A percentile compares a stretch with the other conserved stretches of the same genome.
These are phyloP conservation scores for Arxiozyma telluris DNA, from an alignment of 1,139 yeast species.

Conservation along the genomic window DNA sequence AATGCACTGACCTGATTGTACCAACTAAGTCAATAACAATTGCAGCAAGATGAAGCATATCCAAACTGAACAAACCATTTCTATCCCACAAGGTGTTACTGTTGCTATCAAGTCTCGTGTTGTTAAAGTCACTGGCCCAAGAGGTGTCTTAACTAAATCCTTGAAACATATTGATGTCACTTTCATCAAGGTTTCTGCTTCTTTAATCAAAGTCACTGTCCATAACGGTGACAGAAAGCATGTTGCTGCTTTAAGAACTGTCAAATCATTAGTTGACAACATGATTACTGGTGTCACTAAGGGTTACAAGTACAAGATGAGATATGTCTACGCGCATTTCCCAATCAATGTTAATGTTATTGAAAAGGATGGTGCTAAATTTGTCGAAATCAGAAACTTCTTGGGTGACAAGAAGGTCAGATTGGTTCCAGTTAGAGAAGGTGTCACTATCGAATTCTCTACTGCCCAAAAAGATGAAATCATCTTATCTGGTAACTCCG, in stretches of 20 bases:
- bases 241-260: constrained; percentile 99
- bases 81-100: constrained; percentile 90
- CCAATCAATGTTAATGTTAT: constrained; percentile 94
- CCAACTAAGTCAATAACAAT: neutral
- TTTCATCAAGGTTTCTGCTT: constrained; percentile 65
- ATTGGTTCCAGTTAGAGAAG: constrained; percentile 73
- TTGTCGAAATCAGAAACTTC: constrained; percentile 97
- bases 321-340: constrained; percentile 99
- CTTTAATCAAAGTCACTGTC: constrained; percentile 77
- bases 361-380: constrained; percentile 64
- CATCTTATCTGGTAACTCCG: constrained; percentile 87
- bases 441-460: constrained; percentile 80
- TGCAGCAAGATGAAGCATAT: constrained; percentile 71
- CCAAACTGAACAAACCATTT: constrained; percentile 87
- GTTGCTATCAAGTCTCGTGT: constrained; percentile 87
- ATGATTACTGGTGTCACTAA: constrained; percentile 97
- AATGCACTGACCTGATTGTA: neutral
- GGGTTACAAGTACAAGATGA: constrained; percentile 99
- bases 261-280: constrained; percentile 89
- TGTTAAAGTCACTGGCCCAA: constrained; percentile 93
- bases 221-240: constrained; percentile 99
- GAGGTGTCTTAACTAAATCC: constrained; percentile 90
- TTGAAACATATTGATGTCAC: constrained; percentile 94
- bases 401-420: constrained; percentile 98
- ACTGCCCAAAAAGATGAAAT: constrained; percentile 90